Evolutionary conservation across 164 flowering plant genomes (phyloP).

Genomic region (Brasenia schreberi): DNA sequence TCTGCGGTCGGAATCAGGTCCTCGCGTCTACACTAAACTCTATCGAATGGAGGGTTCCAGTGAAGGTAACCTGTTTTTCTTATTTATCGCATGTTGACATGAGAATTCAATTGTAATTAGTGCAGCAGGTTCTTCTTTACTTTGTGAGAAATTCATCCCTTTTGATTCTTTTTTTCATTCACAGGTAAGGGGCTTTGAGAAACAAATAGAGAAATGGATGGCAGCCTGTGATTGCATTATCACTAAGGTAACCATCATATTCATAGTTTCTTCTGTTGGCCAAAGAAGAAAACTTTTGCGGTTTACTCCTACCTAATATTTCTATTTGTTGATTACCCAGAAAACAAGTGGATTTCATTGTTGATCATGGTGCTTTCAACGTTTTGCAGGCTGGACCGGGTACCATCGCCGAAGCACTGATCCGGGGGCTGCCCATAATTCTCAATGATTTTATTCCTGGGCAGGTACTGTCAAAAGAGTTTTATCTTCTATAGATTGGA

Average conservation of each 20-base stretch:
- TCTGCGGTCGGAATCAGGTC: slow-evolving; percentile 76
- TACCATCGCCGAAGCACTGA: slow-evolving; percentile 93
- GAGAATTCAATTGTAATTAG: neutral
- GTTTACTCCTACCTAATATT: neutral
- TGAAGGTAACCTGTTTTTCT: slow-evolving; percentile 40
- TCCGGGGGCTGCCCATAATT: slow-evolving; percentile 89
- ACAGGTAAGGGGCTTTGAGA: slow-evolving; percentile 82
- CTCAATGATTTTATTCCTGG: slow-evolving; percentile 98
- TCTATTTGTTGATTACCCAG: neutral
- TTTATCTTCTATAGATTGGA: too few species aligned
- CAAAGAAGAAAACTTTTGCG: neutral
- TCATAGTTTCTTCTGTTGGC: neutral
- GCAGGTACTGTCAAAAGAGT: slow-evolving; percentile 30
- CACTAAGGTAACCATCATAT: slow-evolving; percentile 44
- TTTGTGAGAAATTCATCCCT: neutral
- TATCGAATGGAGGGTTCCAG: slow-evolving; percentile 70
- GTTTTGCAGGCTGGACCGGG: slow-evolving; percentile 88
- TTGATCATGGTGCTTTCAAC: neutral
- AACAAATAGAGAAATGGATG: slow-evolving; percentile 98
- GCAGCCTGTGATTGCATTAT: slow-evolving; percentile 98
- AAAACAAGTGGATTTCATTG: too few species aligned
- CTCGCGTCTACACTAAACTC: slow-evolving; percentile 51
- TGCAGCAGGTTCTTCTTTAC: neutral
- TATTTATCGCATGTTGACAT: neutral
- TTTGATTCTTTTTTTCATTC: neutral